Base-by-base conservation (phyloP, 2,329 filamentous ascomycete genomes). In the Diaporthe citriasiana region DNA sequence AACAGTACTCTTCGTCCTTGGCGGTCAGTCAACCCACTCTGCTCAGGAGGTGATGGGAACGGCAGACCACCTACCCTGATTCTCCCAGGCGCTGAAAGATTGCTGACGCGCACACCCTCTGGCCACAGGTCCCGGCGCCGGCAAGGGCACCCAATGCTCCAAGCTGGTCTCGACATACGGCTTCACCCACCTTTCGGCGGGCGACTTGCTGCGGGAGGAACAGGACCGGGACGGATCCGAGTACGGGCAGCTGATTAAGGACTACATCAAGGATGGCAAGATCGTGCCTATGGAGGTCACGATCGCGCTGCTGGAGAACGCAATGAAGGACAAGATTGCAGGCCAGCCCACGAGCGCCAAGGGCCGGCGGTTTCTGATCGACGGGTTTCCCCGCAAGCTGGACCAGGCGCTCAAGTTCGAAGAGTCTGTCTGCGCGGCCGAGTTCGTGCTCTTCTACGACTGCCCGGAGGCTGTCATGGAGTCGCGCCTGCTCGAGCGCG, bases 231-330 rank as follows among this genome's bases (percentile, higher is more conserved):
- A 91, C 0, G 95, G 94, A 73, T 95, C 92, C 77, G 89, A 98
- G 84, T 98, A 97, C 83, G 97, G 97, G 82, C 91, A 95, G 77
- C 89, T 98, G 85, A 99, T 99, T 89, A 93, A 93, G 82, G 90
- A 93, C 79, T 95, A 97, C 87, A 99, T 99, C 88, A 94, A 93
- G 81, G 93, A 99, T 82, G 97, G 97, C 74, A 92, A 92, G 79
- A 99, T 99, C 83, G 97, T 99, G 77, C 97, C 97, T n/a, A 97
- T 98, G 94, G 96, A 98, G 84, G 95, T 98, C 68, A 99, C 97
- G 7, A 93, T 99, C 74, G 93, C 95, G 80, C 86, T 99, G 47
- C 90, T 99, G 56, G 95, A 98, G 85, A 97, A 98, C 84, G 95
- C 95, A 74, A 98, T 99, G 94, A 89, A 88, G 73, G 91, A 89